Evolutionary conservation across 495 filamentous ascomycete species (phyloP), one percentile per base, ranked within the genome.

Genomic region (Annulohypoxylon moriforme): DNA sequence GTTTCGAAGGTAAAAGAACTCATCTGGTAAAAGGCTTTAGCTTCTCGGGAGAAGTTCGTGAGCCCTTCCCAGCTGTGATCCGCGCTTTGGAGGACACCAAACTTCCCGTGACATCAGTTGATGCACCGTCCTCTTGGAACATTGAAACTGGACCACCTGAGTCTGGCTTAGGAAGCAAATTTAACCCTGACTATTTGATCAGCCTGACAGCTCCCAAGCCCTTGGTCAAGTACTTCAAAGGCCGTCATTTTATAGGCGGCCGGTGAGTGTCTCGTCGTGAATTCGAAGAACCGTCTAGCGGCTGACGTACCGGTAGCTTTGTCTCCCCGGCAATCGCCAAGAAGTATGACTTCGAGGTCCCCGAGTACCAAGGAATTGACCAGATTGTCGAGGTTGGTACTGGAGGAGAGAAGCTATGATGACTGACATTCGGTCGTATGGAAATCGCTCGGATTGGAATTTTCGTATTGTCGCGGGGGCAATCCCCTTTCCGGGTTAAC

Each of bases 141-240:
- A 94, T 99, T 38, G 91, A 97, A 73, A 81, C 80, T 2, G 96
- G 96, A 0, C 95, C 94, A 18, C 94, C 95, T 20, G 81, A 84
- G 60, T 84, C 87, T 1, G 96, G 95, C 0, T 89, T 93, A 0
- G 96, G 93, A 5, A 88, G 89, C 68, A 90, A 85, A 20, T 98
- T 96, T 74, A 86, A 91, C 77, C 96, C 96, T 24, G 80, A 83
- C 46, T 88, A 89, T 50, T 78, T 99, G 67, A 88, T 99, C 69
- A 97, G 93, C 75, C 82, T 99, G 78, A 97, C 96, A 55, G 96
- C 96, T 44, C 94, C 96, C 34, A 99, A 99, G 81, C 94, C 94
- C n/a, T 83, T 97, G 57, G 91, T 94, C 24, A 92, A 90, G 80
- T 88, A 86, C 74, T 98, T 96, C 77, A 85, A 81, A 73, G 96